phyloP scores from a whole-genome alignment of 2,329 filamentous ascomycete species.

The Coniochaeta sp. region DNA sequence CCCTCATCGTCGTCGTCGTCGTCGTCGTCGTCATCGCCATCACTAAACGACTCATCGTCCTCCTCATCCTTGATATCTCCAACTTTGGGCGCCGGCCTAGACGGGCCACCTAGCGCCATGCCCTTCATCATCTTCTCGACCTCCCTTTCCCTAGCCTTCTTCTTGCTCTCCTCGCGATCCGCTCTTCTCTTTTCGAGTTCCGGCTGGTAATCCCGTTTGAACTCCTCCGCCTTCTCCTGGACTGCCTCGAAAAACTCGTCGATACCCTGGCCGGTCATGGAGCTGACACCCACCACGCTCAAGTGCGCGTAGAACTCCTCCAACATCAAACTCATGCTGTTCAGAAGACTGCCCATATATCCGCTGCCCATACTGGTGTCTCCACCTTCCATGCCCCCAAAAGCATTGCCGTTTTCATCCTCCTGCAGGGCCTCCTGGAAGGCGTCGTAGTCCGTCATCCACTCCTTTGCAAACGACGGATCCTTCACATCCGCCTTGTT shows the following conservation, averaged over 20 bases:
- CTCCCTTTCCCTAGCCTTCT: conserved; percentile 66
- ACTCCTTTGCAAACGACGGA: conserved; percentile 86
- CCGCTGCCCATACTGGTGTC: conserved; percentile 64
- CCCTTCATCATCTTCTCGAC: conserved; percentile 91
- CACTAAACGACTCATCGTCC: conserved; percentile 32
- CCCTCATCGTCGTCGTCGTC: conserved; percentile 55
- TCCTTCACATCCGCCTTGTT: conserved; percentile 98
- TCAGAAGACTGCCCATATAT: conserved; percentile 92
- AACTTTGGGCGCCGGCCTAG: conserved; percentile 12
- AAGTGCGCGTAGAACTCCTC: conserved; percentile 97
- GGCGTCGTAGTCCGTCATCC: conserved; percentile 98
- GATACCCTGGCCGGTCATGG: conserved; percentile 85
- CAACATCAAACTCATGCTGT: conserved; percentile 95
- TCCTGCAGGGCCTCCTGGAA: conserved; percentile 79
- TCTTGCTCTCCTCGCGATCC: conserved; percentile 70
- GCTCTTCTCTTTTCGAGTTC: conserved; percentile 74
- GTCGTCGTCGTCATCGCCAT: conserved; percentile 48
- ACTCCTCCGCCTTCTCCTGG: conserved; percentile 78
- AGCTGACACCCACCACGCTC: conserved; percentile 86
- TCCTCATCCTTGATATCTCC: conserved; percentile 28
- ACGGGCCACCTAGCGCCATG: conserved; percentile 50
- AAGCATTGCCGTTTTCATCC: conserved; percentile 72
- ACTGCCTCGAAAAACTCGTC: conserved; percentile 93
- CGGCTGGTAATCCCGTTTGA: conserved; percentile 82
- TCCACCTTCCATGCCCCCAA: conserved; percentile 63